These are phyloP conservation scores for Jacaranda mimosifolia DNA, from an alignment of 257 asterid species.

Conservation along the genomic window DNA sequence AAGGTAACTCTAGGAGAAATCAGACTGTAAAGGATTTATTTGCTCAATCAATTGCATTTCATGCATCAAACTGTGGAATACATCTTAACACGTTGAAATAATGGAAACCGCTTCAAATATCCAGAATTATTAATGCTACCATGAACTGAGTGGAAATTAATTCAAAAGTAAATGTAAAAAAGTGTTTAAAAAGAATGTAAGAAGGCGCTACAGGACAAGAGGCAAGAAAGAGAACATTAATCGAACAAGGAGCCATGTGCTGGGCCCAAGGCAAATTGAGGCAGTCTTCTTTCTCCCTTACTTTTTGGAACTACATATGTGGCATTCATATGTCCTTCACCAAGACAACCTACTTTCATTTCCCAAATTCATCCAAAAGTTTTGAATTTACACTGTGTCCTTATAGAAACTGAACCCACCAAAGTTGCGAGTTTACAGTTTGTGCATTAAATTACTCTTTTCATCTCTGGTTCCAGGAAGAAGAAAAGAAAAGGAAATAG, in stretches of 20 bases:
- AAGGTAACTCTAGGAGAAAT: constrained; percentile 10
- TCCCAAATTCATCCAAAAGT: constrained; percentile 7
- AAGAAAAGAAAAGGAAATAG: no score
- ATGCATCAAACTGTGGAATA: constrained; percentile 15
- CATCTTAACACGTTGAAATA: constrained; percentile 2
- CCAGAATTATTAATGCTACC: constrained; percentile 22
- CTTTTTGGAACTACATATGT: neutral
- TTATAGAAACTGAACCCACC: neutral
- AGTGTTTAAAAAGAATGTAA: neutral
- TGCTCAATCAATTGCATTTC: constrained; percentile 8
- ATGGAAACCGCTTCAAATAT: constrained; percentile 1
- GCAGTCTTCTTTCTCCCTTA: neutral
- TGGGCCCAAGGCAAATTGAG: neutral
- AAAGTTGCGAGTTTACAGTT: neutral
- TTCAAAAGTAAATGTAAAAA: neutral
- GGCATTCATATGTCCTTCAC: neutral
- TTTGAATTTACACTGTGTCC: neutral
- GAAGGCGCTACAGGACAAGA: neutral
- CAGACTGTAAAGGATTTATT: constrained; percentile 12
- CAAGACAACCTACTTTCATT: neutral
- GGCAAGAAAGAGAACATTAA: neutral
- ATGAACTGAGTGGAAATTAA: neutral
- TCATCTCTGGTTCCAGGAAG: neutral
- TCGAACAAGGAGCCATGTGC: neutral
- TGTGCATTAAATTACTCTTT: neutral